Evolutionary conservation across 805 yeast species (phyloP).

Genomic region (Zygosaccharomyces lentus): DNA sequence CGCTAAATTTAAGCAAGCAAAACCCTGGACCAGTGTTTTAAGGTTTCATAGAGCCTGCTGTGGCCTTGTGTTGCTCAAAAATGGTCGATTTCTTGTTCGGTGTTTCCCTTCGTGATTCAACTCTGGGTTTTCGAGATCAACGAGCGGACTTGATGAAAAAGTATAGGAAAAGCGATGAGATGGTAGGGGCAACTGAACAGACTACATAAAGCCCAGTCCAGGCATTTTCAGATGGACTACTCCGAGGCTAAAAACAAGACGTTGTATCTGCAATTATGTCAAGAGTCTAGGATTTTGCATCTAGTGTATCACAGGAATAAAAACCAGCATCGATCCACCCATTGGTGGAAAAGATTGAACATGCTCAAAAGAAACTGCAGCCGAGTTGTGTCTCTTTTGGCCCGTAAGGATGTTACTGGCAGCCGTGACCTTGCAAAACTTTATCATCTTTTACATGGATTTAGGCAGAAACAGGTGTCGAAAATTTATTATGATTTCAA

Average conservation of each 20-base stretch:
- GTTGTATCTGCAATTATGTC: constrained; percentile 23
- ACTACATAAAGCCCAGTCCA: neutral
- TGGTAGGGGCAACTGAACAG: neutral
- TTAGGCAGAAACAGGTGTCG: constrained; percentile 39
- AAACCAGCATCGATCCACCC: constrained; percentile 68
- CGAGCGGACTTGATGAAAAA: too few species aligned
- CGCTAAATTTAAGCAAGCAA: neutral
- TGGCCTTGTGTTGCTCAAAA: neutral
- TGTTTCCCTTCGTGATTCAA: neutral
- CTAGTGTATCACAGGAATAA: constrained; percentile 64
- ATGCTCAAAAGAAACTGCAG: constrained; percentile 52
- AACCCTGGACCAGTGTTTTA: neutral
- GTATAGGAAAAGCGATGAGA: too few species aligned
- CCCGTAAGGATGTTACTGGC: constrained; percentile 29
- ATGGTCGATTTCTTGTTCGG: neutral
- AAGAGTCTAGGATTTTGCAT: constrained; percentile 58
- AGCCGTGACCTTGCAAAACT: constrained; percentile 13
- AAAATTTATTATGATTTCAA: constrained; percentile 58
- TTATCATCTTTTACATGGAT: constrained; percentile 23
- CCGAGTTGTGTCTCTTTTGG: constrained; percentile 19
- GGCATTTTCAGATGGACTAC: constrained; percentile 7
- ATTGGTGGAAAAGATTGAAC: constrained; percentile 74
- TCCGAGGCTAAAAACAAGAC: neutral
- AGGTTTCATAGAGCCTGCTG: neutral
- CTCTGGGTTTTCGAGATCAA: neutral